These are phyloP conservation scores for Zostera marina DNA, from an alignment of 116 monocot genomes.

Conservation along the genomic window DNA sequence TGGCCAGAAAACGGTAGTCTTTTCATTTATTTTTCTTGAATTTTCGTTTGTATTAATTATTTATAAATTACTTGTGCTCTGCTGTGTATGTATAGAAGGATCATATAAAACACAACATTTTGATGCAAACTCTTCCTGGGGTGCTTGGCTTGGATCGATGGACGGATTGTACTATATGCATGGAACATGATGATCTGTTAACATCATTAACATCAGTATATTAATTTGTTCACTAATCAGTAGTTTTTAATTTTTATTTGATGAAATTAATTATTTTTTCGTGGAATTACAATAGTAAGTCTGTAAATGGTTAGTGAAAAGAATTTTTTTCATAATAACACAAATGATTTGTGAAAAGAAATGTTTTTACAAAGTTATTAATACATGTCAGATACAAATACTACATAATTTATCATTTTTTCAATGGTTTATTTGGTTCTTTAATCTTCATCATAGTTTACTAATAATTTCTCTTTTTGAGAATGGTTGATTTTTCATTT, in stretches of 20 bases:
- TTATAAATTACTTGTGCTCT: background rate
- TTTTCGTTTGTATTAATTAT: background rate
- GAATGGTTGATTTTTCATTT: background rate
- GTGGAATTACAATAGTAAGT: no score
- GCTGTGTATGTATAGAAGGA: background rate
- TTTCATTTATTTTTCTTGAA: conserved; percentile 2
- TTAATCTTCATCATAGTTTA: conserved; percentile 6
- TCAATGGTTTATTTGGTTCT: no score
- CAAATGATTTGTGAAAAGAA: no score
- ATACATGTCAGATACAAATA: no score
- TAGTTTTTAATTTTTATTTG: no score
- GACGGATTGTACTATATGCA: conserved; percentile 53
- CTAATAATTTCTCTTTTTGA: conserved; percentile 5
- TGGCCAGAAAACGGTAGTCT: conserved; percentile 29
- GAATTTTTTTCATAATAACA: no score
- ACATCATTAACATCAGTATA: background rate
- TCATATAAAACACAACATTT: background rate
- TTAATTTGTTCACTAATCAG: no score
- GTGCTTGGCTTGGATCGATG: conserved; percentile 68
- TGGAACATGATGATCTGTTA: conserved; percentile 4
- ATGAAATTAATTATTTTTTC: no score
- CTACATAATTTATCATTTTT: no score
- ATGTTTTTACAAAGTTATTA: no score
- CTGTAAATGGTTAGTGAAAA: no score
- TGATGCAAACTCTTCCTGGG: conserved; percentile 32